phyloP scores from a whole-genome alignment of 73 alveolate species.

The Durusdinium trenchii region DNA sequence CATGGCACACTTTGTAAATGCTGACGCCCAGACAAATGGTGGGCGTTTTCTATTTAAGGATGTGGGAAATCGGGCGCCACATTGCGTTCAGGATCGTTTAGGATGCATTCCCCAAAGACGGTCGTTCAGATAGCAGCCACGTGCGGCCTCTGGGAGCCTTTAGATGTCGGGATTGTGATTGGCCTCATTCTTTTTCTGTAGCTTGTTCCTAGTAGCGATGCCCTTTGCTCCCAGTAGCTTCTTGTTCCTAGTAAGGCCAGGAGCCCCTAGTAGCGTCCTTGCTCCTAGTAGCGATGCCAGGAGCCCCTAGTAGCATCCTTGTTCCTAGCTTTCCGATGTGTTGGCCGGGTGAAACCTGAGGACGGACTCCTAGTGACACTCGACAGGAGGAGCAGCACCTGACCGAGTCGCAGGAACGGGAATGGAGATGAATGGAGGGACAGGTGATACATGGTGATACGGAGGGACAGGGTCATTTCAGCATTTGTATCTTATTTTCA shows the following conservation, averaged over 20 bases:
- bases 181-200: neutral
- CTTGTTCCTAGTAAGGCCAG: too few species aligned
- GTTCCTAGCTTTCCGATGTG: too few species aligned
- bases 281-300: too few species aligned
- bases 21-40: too few species aligned
- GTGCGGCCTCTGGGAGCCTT: neutral
- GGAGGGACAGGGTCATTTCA: too few species aligned
- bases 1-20: too few species aligned
- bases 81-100: neutral
- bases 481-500: too few species aligned
- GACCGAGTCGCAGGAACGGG: slow-evolving; percentile 38
- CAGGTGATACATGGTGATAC: neutral
- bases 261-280: too few species aligned
- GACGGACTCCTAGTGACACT: neutral
- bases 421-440: neutral
- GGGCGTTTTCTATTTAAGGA: too few species aligned
- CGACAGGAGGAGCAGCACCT: slow-evolving; percentile 53
- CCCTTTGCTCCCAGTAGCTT: too few species aligned
- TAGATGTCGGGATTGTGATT: neutral
- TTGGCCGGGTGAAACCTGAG: neutral
- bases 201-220: too few species aligned
- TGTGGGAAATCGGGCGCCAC: neutral
- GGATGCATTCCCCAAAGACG: neutral
- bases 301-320: too few species aligned
- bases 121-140: neutral